These are phyloP conservation scores for Colletotrichum musicola DNA, from an alignment of 2,329 filamentous ascomycete genomes.

Conservation along the genomic window DNA sequence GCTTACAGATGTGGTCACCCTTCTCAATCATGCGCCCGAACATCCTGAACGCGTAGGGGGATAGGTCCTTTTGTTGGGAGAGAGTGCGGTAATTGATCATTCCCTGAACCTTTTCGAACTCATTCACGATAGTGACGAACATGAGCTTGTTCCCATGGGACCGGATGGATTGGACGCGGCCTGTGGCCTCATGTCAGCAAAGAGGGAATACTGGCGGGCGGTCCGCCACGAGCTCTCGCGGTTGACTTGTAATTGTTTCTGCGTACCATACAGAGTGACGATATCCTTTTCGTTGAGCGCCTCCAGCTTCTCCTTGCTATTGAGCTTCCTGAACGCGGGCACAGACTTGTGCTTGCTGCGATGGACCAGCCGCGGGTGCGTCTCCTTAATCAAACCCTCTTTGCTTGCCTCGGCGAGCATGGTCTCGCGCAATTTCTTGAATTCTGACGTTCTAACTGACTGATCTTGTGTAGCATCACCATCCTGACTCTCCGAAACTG, in stretches of 20 bases:
- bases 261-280: constrained; percentile 46
- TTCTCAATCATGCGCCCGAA: constrained; percentile 77
- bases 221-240: neutral
- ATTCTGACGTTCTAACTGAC: constrained; percentile 26
- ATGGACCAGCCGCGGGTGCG: constrained; percentile 39
- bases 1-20: constrained; percentile 86
- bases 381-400: constrained; percentile 29
- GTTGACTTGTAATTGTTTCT: constrained; percentile 22
- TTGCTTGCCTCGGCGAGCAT: constrained; percentile 23
- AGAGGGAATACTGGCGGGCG: neutral
- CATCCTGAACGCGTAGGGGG: constrained; percentile 63
- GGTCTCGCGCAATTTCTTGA: constrained; percentile 33
- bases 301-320: constrained; percentile 14
- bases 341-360: constrained; percentile 33
- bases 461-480: neutral
- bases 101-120: constrained; percentile 79
- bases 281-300: constrained; percentile 14
- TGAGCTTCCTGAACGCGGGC: constrained; percentile 33
- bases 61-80: constrained; percentile 48
- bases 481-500: constrained; percentile 1
- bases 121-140: constrained; percentile 85
- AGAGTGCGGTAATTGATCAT: constrained; percentile 75
- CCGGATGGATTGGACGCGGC: constrained; percentile 81
- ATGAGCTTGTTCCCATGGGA: constrained; percentile 81
- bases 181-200: constrained; percentile 54